Base-by-base conservation (phyloP, 768 basidiomycete species). In the Boletus coccyginus region DNA sequence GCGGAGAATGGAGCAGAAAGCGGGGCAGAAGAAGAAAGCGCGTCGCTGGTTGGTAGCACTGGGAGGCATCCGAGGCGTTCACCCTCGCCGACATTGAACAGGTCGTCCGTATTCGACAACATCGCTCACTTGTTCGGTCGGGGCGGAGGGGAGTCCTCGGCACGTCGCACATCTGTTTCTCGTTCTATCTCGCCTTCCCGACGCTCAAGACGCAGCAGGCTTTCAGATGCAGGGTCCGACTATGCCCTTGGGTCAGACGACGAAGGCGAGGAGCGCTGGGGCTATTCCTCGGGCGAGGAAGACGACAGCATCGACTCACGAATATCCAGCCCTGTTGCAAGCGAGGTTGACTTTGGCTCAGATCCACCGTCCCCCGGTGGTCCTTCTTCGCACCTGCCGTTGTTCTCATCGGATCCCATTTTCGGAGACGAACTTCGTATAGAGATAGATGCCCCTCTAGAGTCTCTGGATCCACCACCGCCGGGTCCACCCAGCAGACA, bases 231-330 rank as follows among this genome's bases (percentile, higher is more conserved):
- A 32, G 81, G 77, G 24, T 87, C 86, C 7, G 85, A 88, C 33
- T 72, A 85, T 66, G 85, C 78, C 21, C 59, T 82, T 6, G 81
- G 75, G 31, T 76, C 74, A 12, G 85, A 80, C 4, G 81, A 82
- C 29, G 83, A 84, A 39, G 78, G 75, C 55, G 83, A 85, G 43
- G 90, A 92, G 60, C 81, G 90, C n/a, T 94, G 92, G 92, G 92
- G 92, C 5, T 94, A 94, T 71, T 85, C 88, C n/a, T 93, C 92
- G 4, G 90, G 83, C 24, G 92, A 94, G 65, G 90, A 81, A 55
- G 81, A 88, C 63, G 82, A 84, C 24, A 77, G 76, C 21, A 77
- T 35, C 14, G 69, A 50, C 17, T 67, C 69, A 16, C 62, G 24
- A n/a, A 14, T 58, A 29, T 59, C 69, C 17, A 65, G 60, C 41